Conservation (phyloP, 768 basidiomycete genomes). For the Symmetrospora coprosmae region DNA sequence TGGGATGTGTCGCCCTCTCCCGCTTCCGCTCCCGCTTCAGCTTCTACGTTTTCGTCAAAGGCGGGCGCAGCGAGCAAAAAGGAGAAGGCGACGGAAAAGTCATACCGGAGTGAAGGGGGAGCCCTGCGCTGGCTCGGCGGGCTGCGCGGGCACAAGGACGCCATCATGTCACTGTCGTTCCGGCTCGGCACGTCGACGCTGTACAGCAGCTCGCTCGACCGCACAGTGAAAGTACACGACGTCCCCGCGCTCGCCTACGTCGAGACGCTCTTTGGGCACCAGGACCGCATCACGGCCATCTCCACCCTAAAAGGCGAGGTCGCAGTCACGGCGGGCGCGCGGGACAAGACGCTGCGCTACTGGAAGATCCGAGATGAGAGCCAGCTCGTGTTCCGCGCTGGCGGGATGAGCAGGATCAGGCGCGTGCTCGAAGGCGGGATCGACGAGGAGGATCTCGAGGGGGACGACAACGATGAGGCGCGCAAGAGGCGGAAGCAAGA, state of each 20-base stretch:
- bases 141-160: slow-evolving; percentile 63
- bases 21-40: not conserved
- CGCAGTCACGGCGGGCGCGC: slow-evolving; percentile 70
- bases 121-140: slow-evolving; percentile 61
- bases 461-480: slow-evolving; percentile 47
- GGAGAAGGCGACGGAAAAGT: no score
- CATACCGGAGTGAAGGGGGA: slow-evolving; percentile 38
- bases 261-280: slow-evolving; percentile 93
- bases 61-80: no score
- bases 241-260: slow-evolving; percentile 60
- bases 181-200: slow-evolving; percentile 61
- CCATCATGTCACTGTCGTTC: slow-evolving; percentile 58
- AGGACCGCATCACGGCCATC: slow-evolving; percentile 64
- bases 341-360: slow-evolving; percentile 80
- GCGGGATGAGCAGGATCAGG: slow-evolving; percentile 64
- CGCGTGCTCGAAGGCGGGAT: slow-evolving; percentile 64
- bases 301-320: slow-evolving; percentile 71
- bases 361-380: slow-evolving; percentile 96
- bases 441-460: slow-evolving; percentile 35
- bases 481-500: slow-evolving; percentile 39
- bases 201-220: slow-evolving; percentile 66
- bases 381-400: slow-evolving; percentile 89
- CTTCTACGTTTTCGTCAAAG: no score
- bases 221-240: slow-evolving; percentile 79
- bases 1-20: slow-evolving; percentile 53